Conservation (phyloP, 768 basidiomycete species). For the Coprinellus micaceus region DNA sequence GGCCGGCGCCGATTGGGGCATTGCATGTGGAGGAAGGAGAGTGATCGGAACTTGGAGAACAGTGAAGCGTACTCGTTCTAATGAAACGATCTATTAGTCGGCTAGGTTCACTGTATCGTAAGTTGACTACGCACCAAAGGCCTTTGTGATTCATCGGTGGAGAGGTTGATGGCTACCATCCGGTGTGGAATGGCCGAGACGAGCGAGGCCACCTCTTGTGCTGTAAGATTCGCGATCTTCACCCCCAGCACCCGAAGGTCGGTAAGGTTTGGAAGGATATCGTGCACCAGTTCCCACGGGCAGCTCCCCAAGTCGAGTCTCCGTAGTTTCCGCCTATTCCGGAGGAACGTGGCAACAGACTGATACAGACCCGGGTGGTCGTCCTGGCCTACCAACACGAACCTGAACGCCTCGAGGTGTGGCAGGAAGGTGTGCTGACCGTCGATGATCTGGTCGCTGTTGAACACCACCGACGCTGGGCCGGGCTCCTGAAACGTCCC, state of each 20-base stretch:
- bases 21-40: slow-evolving; percentile 61
- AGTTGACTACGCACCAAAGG: slow-evolving; percentile 38
- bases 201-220: slow-evolving; percentile 33
- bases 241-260: slow-evolving; percentile 57
- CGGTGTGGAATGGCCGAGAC: slow-evolving; percentile 39
- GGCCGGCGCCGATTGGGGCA: slow-evolving; percentile 44
- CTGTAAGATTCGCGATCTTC: slow-evolving; percentile 47
- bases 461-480: slow-evolving; percentile 57
- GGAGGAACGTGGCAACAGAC: slow-evolving; percentile 52
- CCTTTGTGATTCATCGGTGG: slow-evolving; percentile 47
- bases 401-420: slow-evolving; percentile 58
- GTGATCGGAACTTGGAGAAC: slow-evolving; percentile 45
- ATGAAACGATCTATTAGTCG: background rate
- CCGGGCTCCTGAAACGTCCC: slow-evolving; percentile 60
- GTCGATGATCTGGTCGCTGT: slow-evolving; percentile 57
- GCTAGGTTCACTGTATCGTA: background rate
- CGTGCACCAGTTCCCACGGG: slow-evolving; percentile 58
- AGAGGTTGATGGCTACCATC: slow-evolving; percentile 54
- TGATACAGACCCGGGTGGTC: slow-evolving; percentile 50
- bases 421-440: slow-evolving; percentile 59
- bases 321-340: slow-evolving; percentile 43
- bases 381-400: slow-evolving; percentile 62
- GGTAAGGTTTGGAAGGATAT: slow-evolving; percentile 47
- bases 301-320: slow-evolving; percentile 62
- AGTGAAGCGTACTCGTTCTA: slow-evolving; percentile 52